A percentile compares a stretch with the other conserved stretches of the same genome.
Evolutionary conservation across 2,329 filamentous ascomycete species (phyloP).

Genomic region (Fusarium hainanense): DNA sequence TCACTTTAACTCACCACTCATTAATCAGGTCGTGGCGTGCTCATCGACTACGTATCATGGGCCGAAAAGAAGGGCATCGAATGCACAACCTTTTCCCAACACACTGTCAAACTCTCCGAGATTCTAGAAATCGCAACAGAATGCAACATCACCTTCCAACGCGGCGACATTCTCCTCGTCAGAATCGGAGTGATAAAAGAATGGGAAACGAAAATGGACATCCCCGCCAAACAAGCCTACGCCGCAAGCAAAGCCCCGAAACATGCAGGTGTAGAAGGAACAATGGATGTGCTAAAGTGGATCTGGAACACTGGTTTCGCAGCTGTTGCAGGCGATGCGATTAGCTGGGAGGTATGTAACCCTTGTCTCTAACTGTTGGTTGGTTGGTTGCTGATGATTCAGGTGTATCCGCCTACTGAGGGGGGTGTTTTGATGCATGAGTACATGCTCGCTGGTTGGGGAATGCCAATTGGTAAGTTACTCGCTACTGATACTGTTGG

Average conservation of each 20-base stretch:
- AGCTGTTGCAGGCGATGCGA: constrained; percentile 67
- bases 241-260: constrained; percentile 47
- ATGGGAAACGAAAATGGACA: constrained; percentile 51
- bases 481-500: too few species aligned
- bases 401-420: constrained; percentile 40
- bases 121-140: constrained; percentile 53
- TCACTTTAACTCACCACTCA: fast-evolving
- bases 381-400: background rate
- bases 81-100: constrained; percentile 56
- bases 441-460: constrained; percentile 61
- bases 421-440: constrained; percentile 52
- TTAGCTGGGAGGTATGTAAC: constrained; percentile 61
- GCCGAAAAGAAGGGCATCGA: constrained; percentile 52
- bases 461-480: constrained; percentile 50
- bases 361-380: too few species aligned
- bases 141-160: constrained; percentile 57
- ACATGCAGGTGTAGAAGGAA: constrained; percentile 59
- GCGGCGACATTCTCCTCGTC: constrained; percentile 65
- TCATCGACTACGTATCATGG: constrained; percentile 62
- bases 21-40: constrained; percentile 57
- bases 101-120: constrained; percentile 47
- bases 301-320: constrained; percentile 68
- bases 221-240: constrained; percentile 52
- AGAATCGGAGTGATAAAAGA: constrained; percentile 63
- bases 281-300: constrained; percentile 63